phyloP scores from a whole-genome alignment of 2,329 filamentous ascomycete species.

The Cordyceps militaris region DNA sequence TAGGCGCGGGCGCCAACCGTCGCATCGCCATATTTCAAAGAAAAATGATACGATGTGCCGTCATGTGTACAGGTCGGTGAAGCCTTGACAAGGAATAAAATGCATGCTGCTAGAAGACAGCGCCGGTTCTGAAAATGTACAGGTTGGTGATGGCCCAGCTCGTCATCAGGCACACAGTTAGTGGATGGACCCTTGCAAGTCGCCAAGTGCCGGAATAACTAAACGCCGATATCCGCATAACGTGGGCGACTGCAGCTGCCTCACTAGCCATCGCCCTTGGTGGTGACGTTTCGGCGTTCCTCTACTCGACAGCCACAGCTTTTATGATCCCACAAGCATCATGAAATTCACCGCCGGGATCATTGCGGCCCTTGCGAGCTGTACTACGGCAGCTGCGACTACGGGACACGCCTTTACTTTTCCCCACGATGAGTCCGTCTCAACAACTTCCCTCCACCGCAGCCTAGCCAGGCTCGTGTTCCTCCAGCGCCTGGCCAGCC shows the following conservation, averaged over 20 bases:
- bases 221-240: constrained; percentile 12
- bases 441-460: constrained; percentile 39
- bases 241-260: neutral
- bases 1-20: neutral
- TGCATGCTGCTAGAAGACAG: constrained; percentile 7
- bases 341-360: constrained; percentile 39
- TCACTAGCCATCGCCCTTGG: constrained; percentile 2
- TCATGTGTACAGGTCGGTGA: neutral
- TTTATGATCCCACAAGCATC: constrained; percentile 26
- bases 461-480: constrained; percentile 52
- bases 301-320: constrained; percentile 22
- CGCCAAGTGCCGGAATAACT: constrained; percentile 11
- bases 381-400: constrained; percentile 31
- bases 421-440: constrained; percentile 24
- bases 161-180: neutral
- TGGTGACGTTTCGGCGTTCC: constrained; percentile 22
- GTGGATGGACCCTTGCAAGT: neutral
- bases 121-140: neutral
- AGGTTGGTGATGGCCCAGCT: neutral
- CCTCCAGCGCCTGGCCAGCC: constrained; percentile 46
- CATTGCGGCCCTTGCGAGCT: constrained; percentile 31
- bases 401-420: constrained; percentile 50
- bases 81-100: neutral
- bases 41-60: neutral
- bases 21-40: constrained; percentile 1